A percentile compares a stretch with the other conserved stretches of the same genome.
phyloP scores from a whole-genome alignment of 2,329 filamentous ascomycete genomes.

The Arachnomyces sp. region DNA sequence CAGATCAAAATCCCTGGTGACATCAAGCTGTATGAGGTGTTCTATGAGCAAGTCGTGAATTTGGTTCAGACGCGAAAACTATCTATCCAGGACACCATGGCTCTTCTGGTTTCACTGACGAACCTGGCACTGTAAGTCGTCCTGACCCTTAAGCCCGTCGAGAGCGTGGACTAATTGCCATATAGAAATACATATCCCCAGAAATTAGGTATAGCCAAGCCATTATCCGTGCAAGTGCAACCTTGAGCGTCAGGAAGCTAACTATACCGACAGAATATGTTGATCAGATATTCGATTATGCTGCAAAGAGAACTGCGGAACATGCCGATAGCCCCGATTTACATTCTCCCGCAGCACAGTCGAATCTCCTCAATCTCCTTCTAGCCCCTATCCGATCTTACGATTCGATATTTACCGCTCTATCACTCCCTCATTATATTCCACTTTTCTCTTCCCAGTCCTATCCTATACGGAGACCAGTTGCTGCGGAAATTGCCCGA shows the following conservation, averaged over 20 bases:
- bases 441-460: constrained; percentile 84
- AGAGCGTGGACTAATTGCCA: constrained; percentile 20
- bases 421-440: constrained; percentile 85
- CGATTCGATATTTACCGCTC: constrained; percentile 87
- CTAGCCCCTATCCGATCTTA: constrained; percentile 85
- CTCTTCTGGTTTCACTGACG: constrained; percentile 81
- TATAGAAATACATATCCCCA: constrained; percentile 80
- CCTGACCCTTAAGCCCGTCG: neutral
- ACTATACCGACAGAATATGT: constrained; percentile 61
- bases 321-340: constrained; percentile 92
- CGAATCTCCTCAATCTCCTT: constrained; percentile 81
- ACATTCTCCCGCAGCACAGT: constrained; percentile 77
- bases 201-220: constrained; percentile 44
- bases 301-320: constrained; percentile 74
- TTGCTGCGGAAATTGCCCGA: constrained; percentile 79
- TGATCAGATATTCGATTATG: constrained; percentile 85
- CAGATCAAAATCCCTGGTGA: constrained; percentile 45
- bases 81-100: constrained; percentile 89
- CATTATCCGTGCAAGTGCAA: neutral
- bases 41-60: constrained; percentile 91
- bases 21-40: constrained; percentile 90
- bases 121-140: constrained; percentile 67
- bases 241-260: neutral
- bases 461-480: constrained; percentile 81
- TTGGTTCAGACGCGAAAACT: constrained; percentile 85